A percentile compares a stretch with the other conserved stretches of the same genome.
Evolutionary conservation across 768 basidiomycete genomes (phyloP).

Genomic region (Russula virescens): DNA sequence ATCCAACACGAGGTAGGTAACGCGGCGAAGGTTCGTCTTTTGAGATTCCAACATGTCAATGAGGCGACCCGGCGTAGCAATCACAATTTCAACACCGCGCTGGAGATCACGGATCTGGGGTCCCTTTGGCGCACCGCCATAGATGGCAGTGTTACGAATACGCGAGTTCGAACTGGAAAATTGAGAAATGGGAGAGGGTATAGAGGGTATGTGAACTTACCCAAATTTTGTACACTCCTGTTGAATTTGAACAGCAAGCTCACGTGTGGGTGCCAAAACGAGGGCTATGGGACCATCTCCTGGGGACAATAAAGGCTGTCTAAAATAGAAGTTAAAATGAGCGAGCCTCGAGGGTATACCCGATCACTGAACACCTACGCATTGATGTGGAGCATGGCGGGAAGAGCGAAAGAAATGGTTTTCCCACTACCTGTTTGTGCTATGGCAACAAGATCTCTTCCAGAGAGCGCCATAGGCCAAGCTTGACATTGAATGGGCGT

Average conservation of each 20-base stretch:
- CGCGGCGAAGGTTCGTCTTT: slow-evolving; percentile 92
- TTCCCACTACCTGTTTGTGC: slow-evolving; percentile 99
- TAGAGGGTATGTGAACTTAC: slow-evolving; percentile 36
- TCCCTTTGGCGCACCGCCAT: slow-evolving; percentile 98
- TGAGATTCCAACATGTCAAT: slow-evolving; percentile 98
- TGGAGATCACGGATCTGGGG: slow-evolving; percentile 97
- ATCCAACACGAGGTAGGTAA: slow-evolving; percentile 98
- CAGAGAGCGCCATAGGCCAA: slow-evolving; percentile 98
- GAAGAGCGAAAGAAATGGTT: slow-evolving; percentile 96
- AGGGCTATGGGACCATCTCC: slow-evolving; percentile 98
- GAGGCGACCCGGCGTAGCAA: slow-evolving; percentile 98
- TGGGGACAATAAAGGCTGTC: slow-evolving; percentile 86
- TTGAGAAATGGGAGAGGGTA: slow-evolving; percentile 7
- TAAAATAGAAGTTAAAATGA: slow-evolving; percentile 29
- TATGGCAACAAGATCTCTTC: slow-evolving; percentile 91
- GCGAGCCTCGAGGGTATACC: neutral
- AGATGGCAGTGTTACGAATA: slow-evolving; percentile 97
- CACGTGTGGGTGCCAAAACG: slow-evolving; percentile 94
- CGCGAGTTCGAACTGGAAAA: slow-evolving; percentile 73
- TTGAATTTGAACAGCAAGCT: slow-evolving; percentile 98
- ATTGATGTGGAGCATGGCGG: slow-evolving; percentile 99
- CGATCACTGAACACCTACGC: slow-evolving; percentile 53
- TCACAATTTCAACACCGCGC: slow-evolving; percentile 95
- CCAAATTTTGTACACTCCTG: slow-evolving; percentile 99
- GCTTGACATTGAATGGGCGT: slow-evolving; percentile 98